These are phyloP conservation scores for Streptanthus diversifolius DNA, from an alignment of 345 rosid species.

Conservation along the genomic window DNA sequence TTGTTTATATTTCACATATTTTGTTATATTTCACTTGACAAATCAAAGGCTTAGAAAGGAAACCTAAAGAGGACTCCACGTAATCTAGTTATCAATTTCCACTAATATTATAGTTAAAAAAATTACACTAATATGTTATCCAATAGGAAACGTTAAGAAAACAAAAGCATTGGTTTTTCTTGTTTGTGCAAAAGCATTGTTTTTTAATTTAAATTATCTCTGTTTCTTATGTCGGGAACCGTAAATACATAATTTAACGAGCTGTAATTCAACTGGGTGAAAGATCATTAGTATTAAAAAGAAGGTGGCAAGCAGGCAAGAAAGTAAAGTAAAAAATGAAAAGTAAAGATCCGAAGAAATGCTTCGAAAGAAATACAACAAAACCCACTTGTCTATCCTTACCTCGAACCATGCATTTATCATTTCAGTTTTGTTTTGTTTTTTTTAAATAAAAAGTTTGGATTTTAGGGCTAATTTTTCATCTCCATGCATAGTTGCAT, in stretches of 20 bases:
- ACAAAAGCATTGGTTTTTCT: background rate
- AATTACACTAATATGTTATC: too few species aligned
- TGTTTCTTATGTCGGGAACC: background rate
- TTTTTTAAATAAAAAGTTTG: background rate
- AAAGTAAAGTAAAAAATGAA: slow-evolving; percentile 15
- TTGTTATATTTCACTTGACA: slow-evolving; percentile 3
- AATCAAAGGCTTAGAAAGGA: background rate
- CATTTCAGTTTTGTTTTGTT: background rate
- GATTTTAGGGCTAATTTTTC: background rate
- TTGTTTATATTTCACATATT: background rate
- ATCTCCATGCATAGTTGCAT: background rate
- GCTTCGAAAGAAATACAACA: background rate
- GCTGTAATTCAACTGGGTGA: background rate
- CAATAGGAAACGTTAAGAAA: slow-evolving; percentile 1
- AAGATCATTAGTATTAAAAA: background rate
- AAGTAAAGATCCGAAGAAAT: slow-evolving; percentile 18
- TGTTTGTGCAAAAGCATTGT: background rate
- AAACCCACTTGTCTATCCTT: slow-evolving; percentile 11
- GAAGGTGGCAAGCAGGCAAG: slow-evolving; percentile 19
- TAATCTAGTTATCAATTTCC: slow-evolving; percentile 8
- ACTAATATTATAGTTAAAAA: background rate
- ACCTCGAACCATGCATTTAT: slow-evolving; percentile 12
- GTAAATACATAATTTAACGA: slow-evolving; percentile 3
- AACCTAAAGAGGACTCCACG: slow-evolving; percentile 10
- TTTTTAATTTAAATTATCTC: background rate